Base-by-base conservation (phyloP, 768 basidiomycete genomes). In the Russula earlei region DNA sequence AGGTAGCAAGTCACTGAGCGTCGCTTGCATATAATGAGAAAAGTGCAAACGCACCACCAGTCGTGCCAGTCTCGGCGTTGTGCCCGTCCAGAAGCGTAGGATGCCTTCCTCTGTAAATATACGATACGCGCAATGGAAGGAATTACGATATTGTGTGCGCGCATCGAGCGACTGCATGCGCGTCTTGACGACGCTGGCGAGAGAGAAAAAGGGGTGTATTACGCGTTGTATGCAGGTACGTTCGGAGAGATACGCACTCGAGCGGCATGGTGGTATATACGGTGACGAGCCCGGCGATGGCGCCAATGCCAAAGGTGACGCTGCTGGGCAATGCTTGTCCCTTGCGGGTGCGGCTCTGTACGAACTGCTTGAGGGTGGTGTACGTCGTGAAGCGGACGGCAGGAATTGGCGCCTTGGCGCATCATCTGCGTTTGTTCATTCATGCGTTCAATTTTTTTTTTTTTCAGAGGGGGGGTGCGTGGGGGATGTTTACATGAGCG, bases 331-430 rank as follows among this genome's bases (percentile, higher is more conserved):
- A 74, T 2, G 81, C 78, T 64, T 92, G 87, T 4, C 93, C 93
- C 0, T 92, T 83, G 33, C 87, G 78, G 1, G 85, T 77, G 17
- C 82, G 84, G 22, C 91, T 86, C 66, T 91, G 91, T 1, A 92
- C 91, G 61, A 92, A 81, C 65, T 96, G 92, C 71, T 96, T 97
- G 56, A 98, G 75, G 0, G 91, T 95, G 3, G 88, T 82, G 70
- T 97, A 98, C 0, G 91, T 92, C 46, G 94, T 93, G 73, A 97
- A 98, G 31, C 95, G 80, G 29, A 98, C 83, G 10, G 96, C 93
- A 5, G n/a, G 93, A 97, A 68, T 98, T 99, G 40, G 94, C 95
- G 37, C 92, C 93, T 81, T 98, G 95, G 27, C 93, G 85, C 81
- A 95, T 88, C 82, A 95, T 91, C 91, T 96, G 65, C 7, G 5